phyloP scores from a whole-genome alignment of 352 stramenopile genomes.

The Pelagophyceae sp. region DNA sequence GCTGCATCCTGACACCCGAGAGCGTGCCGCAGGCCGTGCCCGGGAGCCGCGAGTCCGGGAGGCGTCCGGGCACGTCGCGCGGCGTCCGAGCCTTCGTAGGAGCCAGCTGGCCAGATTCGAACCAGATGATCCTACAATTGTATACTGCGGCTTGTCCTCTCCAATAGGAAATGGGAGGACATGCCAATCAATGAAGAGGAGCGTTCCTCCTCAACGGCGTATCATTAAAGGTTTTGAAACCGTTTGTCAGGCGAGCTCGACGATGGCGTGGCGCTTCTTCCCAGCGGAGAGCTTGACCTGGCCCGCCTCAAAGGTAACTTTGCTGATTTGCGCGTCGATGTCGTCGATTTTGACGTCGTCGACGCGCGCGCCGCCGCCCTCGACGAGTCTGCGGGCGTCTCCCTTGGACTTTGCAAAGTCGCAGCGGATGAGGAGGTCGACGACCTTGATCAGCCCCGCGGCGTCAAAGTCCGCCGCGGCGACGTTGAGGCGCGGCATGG shows the following conservation, averaged over 20 bases:
- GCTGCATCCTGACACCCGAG: no score
- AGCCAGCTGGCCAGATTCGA: no score
- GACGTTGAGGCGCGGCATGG: slow-evolving; percentile 21
- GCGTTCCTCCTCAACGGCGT: no score
- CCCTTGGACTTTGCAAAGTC: slow-evolving; percentile 84
- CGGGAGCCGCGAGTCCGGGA: no score
- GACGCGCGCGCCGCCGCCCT: slow-evolving; percentile 83
- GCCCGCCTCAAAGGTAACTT: slow-evolving; percentile 44
- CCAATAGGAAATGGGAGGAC: no score
- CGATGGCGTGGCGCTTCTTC: slow-evolving; percentile 69
- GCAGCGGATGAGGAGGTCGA: slow-evolving; percentile 78
- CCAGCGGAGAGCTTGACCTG: slow-evolving; percentile 59
- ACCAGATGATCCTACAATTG: no score
- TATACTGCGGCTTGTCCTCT: no score
- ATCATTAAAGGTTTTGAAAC: no score
- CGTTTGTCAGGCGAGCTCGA: slow-evolving; percentile 49
- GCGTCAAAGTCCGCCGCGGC: slow-evolving; percentile 41
- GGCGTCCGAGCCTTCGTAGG: no score
- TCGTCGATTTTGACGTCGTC: slow-evolving; percentile 72
- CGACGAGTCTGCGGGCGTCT: slow-evolving; percentile 86
- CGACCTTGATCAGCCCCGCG: slow-evolving; percentile 60
- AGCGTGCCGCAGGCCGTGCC: no score
- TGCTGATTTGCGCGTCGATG: slow-evolving; percentile 45
- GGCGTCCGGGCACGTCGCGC: no score
- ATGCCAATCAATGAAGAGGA: no score